Conservation (phyloP, 2,329 filamentous ascomycete species). For the Tetracladium maxilliforme region DNA sequence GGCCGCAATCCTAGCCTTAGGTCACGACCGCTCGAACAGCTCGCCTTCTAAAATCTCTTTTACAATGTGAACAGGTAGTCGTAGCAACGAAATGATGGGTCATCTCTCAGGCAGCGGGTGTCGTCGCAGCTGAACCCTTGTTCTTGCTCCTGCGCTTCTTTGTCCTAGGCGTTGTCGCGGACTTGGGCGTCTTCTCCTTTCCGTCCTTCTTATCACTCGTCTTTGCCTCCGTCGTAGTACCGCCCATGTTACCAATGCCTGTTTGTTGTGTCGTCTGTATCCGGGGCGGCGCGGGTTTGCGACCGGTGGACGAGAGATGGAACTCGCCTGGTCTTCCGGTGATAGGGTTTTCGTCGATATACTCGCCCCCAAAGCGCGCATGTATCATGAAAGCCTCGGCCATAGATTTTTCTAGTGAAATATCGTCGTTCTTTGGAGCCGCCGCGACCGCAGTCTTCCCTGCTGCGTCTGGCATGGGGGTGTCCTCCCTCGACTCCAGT, state of each 20-base stretch:
- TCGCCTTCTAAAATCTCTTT: too few species aligned
- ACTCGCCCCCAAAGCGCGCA: slow-evolving; percentile 45
- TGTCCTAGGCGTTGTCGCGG: too few species aligned
- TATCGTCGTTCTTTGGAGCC: slow-evolving; percentile 22
- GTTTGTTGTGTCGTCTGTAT: slow-evolving; percentile 19
- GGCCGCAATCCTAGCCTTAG: too few species aligned
- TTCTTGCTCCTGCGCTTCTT: too few species aligned
- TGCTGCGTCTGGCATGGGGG: slow-evolving; percentile 33
- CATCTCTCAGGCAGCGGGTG: too few species aligned
- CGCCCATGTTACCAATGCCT: slow-evolving; percentile 9
- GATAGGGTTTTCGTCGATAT: slow-evolving; percentile 54
- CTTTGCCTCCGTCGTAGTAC: slow-evolving; percentile 8
- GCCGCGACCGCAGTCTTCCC: slow-evolving; percentile 11
- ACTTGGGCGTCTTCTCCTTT: slow-evolving; percentile 18
- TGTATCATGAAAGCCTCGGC: slow-evolving; percentile 44
- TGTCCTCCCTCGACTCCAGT: too few species aligned
- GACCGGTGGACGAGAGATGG: slow-evolving; percentile 45
- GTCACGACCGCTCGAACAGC: too few species aligned
- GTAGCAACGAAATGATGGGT: too few species aligned
- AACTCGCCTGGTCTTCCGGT: slow-evolving; percentile 52
- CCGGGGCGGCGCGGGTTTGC: slow-evolving; percentile 11
- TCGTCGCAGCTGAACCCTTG: too few species aligned
- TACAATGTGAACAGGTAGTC: too few species aligned
- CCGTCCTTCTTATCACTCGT: slow-evolving; percentile 12
- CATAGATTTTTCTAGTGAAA: slow-evolving; percentile 30